Base-by-base conservation (phyloP, 257 asterid species). In the Verbascum thapsus region DNA sequence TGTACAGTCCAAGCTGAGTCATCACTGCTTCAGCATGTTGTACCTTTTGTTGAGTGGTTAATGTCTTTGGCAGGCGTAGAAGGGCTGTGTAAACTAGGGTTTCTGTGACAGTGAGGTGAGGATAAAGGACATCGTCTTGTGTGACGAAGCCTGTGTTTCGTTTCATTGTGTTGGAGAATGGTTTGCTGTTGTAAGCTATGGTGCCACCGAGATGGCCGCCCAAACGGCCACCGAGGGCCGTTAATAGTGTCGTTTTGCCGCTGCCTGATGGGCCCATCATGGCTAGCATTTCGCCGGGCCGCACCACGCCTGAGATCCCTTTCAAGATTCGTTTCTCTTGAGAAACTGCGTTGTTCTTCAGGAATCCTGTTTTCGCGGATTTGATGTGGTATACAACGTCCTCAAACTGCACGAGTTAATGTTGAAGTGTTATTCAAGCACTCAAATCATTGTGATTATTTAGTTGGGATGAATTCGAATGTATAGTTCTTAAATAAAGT, bases 361-460 rank as follows among this genome's bases (percentile, higher is more conserved):
- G 18, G 35, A 53, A 54, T 6, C 78, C 80, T 56, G 44, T 72
- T 0, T 10, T 41, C 13, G 53, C 64, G 9, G 51, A 43, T 39
- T 62, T 76, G 43, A 83, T 51, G 58, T 55, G 74, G 74, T 81
- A 86, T 0, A 62, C 78, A 41, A 86, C 88, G 19, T 86, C 73
- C 62, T 77, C 78, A 76, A 86, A 86, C 95, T 86, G 77, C 77
- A 69, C n/a, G n/a, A n/a, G n/a, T n/a, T n/a, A n/a, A n/a, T n/a
- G n/a, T n/a, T 34, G 3, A 9, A 42, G 13, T 3, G 9, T 4
- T 0, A 20, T 3, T 1, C 3, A 19, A 0, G 23, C 10, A 19
- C 10, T 22, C 4, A 22, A 19, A 19, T 22, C 4, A 22, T 4
- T 22, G 13, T n/a, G n/a, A n/a, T 39, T 2, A 9, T 39, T 39